These are phyloP conservation scores for Chrysosporium keratinophilum DNA, from an alignment of 2,329 filamentous ascomycete species.

Conservation along the genomic window DNA sequence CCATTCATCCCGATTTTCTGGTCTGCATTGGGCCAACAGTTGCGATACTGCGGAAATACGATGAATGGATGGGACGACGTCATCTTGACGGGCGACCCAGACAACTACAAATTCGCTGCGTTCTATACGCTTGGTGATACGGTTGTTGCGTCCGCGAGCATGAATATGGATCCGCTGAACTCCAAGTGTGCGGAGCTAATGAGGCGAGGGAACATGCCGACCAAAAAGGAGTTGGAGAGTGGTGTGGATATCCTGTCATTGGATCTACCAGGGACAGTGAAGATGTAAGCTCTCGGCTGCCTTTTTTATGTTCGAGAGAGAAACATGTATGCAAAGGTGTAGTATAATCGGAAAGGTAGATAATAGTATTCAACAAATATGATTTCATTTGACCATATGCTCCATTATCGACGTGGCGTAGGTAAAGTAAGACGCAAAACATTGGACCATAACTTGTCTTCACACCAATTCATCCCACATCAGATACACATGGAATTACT, in stretches of 20 bases:
- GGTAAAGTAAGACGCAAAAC: background rate
- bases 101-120: slow-evolving; percentile 71
- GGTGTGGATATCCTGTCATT: slow-evolving; percentile 34
- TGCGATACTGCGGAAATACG: slow-evolving; percentile 90
- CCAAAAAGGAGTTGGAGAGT: slow-evolving; percentile 63
- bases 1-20: slow-evolving; percentile 91
- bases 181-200: slow-evolving; percentile 74
- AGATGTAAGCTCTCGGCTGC: slow-evolving; percentile 9
- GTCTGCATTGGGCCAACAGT: slow-evolving; percentile 80
- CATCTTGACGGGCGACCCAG: slow-evolving; percentile 64
- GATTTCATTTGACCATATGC: background rate
- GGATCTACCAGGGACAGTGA: slow-evolving; percentile 11
- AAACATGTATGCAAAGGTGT: background rate
- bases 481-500: background rate
- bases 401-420: background rate
- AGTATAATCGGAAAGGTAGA: background rate
- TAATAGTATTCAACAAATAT: background rate
- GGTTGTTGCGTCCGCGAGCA: slow-evolving; percentile 80
- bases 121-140: slow-evolving; percentile 82
- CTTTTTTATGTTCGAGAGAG: no score
- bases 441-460: background rate
- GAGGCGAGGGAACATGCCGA: slow-evolving; percentile 68
- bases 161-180: slow-evolving; percentile 85
- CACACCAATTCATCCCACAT: background rate
- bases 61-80: slow-evolving; percentile 74